These are phyloP conservation scores for Nakazawaea pomicola DNA, from an alignment of 805 yeast species.

Conservation along the genomic window DNA sequence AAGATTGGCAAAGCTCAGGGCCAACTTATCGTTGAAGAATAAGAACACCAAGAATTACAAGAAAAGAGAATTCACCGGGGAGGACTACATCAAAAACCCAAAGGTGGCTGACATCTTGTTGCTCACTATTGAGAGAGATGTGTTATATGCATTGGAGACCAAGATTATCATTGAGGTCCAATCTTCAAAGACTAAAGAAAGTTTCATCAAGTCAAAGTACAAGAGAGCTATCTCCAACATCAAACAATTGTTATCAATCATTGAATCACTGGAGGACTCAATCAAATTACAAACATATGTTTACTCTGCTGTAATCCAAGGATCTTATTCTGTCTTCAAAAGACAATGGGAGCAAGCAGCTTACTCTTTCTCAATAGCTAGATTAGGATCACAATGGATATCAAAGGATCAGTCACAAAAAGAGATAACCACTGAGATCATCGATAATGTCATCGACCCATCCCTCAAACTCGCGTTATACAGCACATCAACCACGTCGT, in stretches of 20 bases:
- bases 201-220: slow-evolving; percentile 57
- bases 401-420: slow-evolving; percentile 25
- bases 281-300: slow-evolving; percentile 31
- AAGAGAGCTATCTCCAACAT: slow-evolving; percentile 53
- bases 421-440: slow-evolving; percentile 47
- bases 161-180: slow-evolving; percentile 50
- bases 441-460: slow-evolving; percentile 61
- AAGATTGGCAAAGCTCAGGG: slow-evolving; percentile 59
- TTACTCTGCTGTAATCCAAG: slow-evolving; percentile 30
- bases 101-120: slow-evolving; percentile 57
- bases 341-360: slow-evolving; percentile 54
- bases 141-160: slow-evolving; percentile 63
- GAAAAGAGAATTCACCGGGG: slow-evolving; percentile 41
- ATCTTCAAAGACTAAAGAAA: slow-evolving; percentile 39
- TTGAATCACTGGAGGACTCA: slow-evolving; percentile 25
- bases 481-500: slow-evolving; percentile 32
- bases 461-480: slow-evolving; percentile 37
- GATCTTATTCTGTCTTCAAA: slow-evolving; percentile 41
- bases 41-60: slow-evolving; percentile 62
- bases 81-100: slow-evolving; percentile 45
- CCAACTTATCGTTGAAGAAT: slow-evolving; percentile 54
- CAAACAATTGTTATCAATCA: slow-evolving; percentile 36
- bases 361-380: slow-evolving; percentile 50
- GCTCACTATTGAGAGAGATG: slow-evolving; percentile 71
- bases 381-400: slow-evolving; percentile 56